Conservation (phyloP, 1,139 yeast genomes). For the Ogataea hybrid region DNA sequence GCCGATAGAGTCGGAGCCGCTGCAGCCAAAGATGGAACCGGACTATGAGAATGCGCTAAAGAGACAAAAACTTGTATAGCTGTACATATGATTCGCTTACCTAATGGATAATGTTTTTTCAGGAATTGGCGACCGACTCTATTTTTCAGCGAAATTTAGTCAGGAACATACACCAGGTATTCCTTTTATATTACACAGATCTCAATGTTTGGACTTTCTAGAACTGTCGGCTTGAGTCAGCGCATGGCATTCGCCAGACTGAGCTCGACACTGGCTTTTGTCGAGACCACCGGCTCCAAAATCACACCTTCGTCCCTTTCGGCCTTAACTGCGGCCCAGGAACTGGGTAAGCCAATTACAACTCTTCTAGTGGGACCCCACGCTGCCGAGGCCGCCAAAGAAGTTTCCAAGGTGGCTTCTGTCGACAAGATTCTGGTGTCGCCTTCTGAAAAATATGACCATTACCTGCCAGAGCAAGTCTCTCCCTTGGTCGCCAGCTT, state of each 20-base stretch:
- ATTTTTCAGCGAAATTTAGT: slow-evolving; percentile 2
- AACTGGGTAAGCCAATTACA: slow-evolving; percentile 61
- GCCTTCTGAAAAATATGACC: slow-evolving; percentile 47
- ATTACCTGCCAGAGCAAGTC: slow-evolving; percentile 63
- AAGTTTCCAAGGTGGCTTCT: slow-evolving; percentile 39
- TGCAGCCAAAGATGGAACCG: slow-evolving; percentile 5
- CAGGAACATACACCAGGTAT: no score
- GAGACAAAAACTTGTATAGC: slow-evolving; percentile 11
- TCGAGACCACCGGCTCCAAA: slow-evolving; percentile 57
- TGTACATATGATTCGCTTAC: background rate
- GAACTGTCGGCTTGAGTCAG: slow-evolving; percentile 2
- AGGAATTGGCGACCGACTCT: background rate
- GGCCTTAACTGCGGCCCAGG: slow-evolving; percentile 61
- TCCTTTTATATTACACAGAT: no score
- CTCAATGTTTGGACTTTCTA: slow-evolving; percentile 9
- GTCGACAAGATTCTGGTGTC: slow-evolving; percentile 51
- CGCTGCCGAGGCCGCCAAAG: slow-evolving; percentile 40
- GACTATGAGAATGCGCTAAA: slow-evolving; percentile 9
- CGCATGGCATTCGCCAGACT: slow-evolving; percentile 19
- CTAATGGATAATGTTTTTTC: background rate
- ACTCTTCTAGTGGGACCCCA: slow-evolving; percentile 60
- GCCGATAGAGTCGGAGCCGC: slow-evolving; percentile 3
- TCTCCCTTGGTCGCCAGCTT: slow-evolving; percentile 55
- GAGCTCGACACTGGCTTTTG: slow-evolving; percentile 65
- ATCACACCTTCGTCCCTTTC: slow-evolving; percentile 69